phyloP scores from a whole-genome alignment of 2,329 filamentous ascomycete species.

The Penicillium sp. region DNA sequence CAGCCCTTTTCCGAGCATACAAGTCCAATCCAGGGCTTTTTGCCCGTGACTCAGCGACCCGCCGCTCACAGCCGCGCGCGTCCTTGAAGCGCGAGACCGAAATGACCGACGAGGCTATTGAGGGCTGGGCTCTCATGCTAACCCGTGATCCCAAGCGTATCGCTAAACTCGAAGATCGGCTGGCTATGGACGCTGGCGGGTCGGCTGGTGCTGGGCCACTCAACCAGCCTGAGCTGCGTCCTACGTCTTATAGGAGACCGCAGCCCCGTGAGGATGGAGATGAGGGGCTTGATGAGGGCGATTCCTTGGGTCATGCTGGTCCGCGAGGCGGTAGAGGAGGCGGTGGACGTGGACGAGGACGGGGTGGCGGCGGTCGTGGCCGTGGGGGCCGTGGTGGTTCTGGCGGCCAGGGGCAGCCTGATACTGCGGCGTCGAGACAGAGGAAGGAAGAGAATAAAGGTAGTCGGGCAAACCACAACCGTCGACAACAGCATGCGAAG shows the following conservation, averaged over 20 bases:
- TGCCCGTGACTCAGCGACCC: conserved; percentile 66
- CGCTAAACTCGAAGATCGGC: conserved; percentile 68
- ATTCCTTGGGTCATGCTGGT: conserved; percentile 29
- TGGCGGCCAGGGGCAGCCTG: conserved; percentile 61
- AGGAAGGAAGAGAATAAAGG: conserved; percentile 81
- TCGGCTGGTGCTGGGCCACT: conserved; percentile 20
- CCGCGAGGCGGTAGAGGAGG: conserved; percentile 41
- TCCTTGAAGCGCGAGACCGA: conserved; percentile 71
- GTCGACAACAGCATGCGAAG: conserved; percentile 65
- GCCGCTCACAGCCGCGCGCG: conserved; percentile 60
- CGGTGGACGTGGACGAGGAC: conserved; percentile 48
- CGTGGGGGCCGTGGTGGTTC: conserved; percentile 49
- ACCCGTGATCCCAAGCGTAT: conserved; percentile 66
- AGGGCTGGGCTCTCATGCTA: conserved; percentile 91
- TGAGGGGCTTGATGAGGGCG: conserved; percentile 48
- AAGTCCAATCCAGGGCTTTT: conserved; percentile 65
- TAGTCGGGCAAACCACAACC: conserved; percentile 80
- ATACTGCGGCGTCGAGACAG: conserved; percentile 67
- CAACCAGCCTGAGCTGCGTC: conserved; percentile 61
- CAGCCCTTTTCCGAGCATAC: conserved; percentile 70
- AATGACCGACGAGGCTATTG: conserved; percentile 90
- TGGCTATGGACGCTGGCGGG: conserved; percentile 60
- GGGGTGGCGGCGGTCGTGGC: conserved; percentile 52
- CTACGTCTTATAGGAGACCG: conserved; percentile 61
- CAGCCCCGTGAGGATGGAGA: conserved; percentile 42